Conservation (phyloP, 257 asterid genomes). For the Avicennia marina region DNA sequence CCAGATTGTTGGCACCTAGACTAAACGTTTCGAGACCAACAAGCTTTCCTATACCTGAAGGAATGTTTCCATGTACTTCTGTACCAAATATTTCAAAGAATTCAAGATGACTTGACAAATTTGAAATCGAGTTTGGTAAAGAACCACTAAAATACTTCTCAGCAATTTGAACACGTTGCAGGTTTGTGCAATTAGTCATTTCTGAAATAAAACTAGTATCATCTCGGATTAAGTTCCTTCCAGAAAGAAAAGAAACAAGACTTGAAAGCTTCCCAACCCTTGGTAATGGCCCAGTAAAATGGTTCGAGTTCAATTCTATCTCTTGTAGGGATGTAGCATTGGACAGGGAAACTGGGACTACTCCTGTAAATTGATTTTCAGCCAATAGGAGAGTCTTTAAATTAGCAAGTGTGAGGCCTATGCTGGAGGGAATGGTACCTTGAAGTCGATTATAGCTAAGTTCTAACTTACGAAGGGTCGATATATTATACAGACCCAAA, state of each 20-base stretch:
- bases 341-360: constrained; percentile 20
- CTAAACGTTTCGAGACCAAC: constrained; percentile 2
- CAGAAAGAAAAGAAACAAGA: constrained; percentile 11
- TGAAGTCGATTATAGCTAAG: constrained; percentile 10
- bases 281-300: constrained; percentile 29
- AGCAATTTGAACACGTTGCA: constrained; percentile 10
- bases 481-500: constrained; percentile 17
- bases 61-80: constrained; percentile 37
- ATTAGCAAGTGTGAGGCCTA: constrained; percentile 18
- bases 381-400: constrained; percentile 11
- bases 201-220: constrained; percentile 27
- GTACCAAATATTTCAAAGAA: constrained; percentile 1
- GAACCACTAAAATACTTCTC: constrained; percentile 27
- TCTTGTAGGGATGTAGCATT: constrained; percentile 17
- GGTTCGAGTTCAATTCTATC: constrained; percentile 10
- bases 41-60: constrained; percentile 27
- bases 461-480: constrained; percentile 11
- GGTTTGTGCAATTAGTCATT: constrained; percentile 27
- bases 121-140: constrained; percentile 28
- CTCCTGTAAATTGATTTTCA: constrained; percentile 16
- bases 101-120: constrained; percentile 23
- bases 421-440: constrained; percentile 13
- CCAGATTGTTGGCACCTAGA: constrained; percentile 22
- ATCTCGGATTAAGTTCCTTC: constrained; percentile 11
- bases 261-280: constrained; percentile 13